Evolutionary conservation across 2,329 filamentous ascomycete species (phyloP), one percentile per base, ranked within the genome.

Genomic region (Zymoseptoria passerinii): DNA sequence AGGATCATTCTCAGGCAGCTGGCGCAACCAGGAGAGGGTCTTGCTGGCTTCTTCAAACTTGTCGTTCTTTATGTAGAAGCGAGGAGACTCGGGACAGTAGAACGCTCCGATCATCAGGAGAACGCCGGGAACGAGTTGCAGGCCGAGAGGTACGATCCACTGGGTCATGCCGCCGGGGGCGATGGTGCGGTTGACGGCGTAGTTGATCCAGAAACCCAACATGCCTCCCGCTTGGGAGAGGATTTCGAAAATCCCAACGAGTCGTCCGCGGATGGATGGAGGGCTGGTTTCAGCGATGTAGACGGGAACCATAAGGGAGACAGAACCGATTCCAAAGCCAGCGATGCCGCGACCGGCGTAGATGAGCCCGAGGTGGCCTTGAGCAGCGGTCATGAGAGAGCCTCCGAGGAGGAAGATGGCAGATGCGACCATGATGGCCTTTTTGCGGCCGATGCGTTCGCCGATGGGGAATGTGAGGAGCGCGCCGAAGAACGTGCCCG

Each of bases 201-300:
- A 76, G 61, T 76, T 76, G 63, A 76, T 73, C 74, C 73, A 76
- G 58, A 76, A 76, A 5, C 74, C 73, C 6, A 74, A 59, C 70
- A 75, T 74, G 23, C 83, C 84, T 29, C 85, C 81, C 1, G 81
- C 76, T 72, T 87, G 85, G 73, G 82, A 86, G 27, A 83, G 81
- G 1, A 87, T 76, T 68, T 88, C 85, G 70, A 86, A 88, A 55
- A 87, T 80, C 54, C 85, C 84, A 23, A 87, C 82, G 0, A 88
- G 77, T 1, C 83, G 78, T 18, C 85, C 85, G 61, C 85, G 79
- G 52, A 87, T 80, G 3, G 83, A 83, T 0, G 84, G 83, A 2
- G 85, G 85, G 0, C 83, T 67, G 7, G 67, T 72, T 54, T 75
- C 73, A 8, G 72, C 70, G 54, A 75, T 73, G 55, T 73, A 74